phyloP scores from a whole-genome alignment of 768 basidiomycete genomes.

The Hericium coralloides region DNA sequence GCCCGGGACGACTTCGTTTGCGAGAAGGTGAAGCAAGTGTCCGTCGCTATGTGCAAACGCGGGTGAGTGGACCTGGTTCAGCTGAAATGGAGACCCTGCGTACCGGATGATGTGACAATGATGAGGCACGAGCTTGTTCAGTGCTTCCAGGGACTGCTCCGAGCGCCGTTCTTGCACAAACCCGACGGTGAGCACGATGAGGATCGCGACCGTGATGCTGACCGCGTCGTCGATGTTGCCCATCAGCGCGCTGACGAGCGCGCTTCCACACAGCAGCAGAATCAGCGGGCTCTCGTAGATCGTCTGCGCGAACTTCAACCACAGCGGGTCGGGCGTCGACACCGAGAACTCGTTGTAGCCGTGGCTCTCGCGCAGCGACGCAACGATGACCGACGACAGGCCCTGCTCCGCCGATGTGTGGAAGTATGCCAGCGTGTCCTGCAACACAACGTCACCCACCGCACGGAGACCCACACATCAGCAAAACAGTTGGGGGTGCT shows the following conservation, averaged over 20 bases:
- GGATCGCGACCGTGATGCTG: constrained; percentile 85
- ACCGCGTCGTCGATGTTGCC: constrained; percentile 95
- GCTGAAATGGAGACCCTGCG: background rate
- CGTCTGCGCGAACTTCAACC: constrained; percentile 87
- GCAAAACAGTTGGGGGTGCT: no score
- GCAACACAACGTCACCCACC: constrained; percentile 1
- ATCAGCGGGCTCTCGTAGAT: constrained; percentile 95
- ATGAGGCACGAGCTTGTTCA: constrained; percentile 96
- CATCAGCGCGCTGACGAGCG: constrained; percentile 81
- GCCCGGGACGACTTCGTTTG: constrained; percentile 94
- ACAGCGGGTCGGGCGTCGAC: constrained; percentile 64
- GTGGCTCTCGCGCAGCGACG: constrained; percentile 52
- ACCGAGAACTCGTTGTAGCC: constrained; percentile 96
- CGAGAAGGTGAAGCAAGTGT: constrained; percentile 70
- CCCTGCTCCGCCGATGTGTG: constrained; percentile 55
- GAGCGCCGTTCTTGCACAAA: constrained; percentile 95
- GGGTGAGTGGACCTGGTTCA: background rate
- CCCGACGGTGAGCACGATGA: constrained; percentile 93
- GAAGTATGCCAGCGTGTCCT: constrained; percentile 73
- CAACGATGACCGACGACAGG: constrained; percentile 52
- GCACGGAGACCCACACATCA: background rate
- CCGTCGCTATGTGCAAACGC: constrained; percentile 35
- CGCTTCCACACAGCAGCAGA: constrained; percentile 83
- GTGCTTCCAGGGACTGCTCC: constrained; percentile 87
- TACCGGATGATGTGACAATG: constrained; percentile 82